Evolutionary conservation across 2,329 filamentous ascomycete genomes (phyloP).

Genomic region (Tolypocladium inflatum): DNA sequence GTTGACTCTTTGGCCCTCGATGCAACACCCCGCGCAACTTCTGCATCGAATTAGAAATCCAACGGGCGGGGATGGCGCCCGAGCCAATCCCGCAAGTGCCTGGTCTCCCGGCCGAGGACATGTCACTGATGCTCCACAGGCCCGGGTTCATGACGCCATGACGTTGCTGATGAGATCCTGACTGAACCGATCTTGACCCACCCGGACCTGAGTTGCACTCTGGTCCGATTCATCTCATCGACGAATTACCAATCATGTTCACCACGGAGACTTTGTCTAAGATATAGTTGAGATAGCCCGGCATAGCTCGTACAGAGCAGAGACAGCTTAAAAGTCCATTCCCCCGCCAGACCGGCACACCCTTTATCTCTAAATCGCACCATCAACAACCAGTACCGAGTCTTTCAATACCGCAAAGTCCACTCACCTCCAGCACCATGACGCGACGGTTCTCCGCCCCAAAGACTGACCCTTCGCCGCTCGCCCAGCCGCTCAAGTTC

Average conservation of each 20-base stretch:
- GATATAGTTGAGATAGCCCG: too few species aligned
- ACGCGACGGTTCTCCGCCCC: slow-evolving; percentile 1
- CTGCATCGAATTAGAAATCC: not conserved
- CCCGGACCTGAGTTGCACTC: too few species aligned
- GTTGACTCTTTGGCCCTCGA: not conserved
- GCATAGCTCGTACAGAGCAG: too few species aligned
- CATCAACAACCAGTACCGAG: not conserved
- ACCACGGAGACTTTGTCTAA: not conserved
- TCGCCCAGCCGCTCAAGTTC: slow-evolving; percentile 38
- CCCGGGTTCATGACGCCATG: not conserved
- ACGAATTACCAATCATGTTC: not conserved
- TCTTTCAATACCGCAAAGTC: not conserved
- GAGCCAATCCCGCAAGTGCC: not conserved
- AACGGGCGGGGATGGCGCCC: not conserved
- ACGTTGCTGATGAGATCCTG: too few species aligned
- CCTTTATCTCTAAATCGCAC: not conserved
- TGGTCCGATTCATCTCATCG: not conserved
- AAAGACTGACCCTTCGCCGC: slow-evolving; percentile 8
- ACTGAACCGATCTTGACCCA: not conserved
- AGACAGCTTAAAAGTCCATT: too few species aligned
- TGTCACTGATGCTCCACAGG: not conserved
- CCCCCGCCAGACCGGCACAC: not conserved
- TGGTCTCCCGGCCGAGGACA: not conserved
- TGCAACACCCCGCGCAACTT: not conserved
- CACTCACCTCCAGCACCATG: slow-evolving; percentile 3